phyloP scores from a whole-genome alignment of 164 flowering plant species.

The Amborella trichopoda region DNA sequence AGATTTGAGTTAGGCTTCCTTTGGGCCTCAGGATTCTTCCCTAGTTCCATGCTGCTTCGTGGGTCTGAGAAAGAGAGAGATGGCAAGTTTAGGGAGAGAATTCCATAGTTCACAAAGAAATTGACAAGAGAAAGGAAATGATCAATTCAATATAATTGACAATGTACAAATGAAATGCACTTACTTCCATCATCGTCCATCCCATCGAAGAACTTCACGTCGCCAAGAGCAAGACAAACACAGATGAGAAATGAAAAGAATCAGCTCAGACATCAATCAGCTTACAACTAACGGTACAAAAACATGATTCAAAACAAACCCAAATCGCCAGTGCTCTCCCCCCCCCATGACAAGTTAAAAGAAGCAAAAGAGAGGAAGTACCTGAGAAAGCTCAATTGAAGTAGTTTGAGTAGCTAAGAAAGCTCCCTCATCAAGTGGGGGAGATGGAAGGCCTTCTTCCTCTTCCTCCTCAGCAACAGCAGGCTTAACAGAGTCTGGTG shows the following conservation, averaged over 20 bases:
- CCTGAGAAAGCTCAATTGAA: conserved; percentile 69
- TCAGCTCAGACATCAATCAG: too few species aligned
- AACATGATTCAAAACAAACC: too few species aligned
- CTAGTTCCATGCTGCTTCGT: too few species aligned
- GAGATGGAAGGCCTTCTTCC: conserved; percentile 79
- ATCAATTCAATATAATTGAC: too few species aligned
- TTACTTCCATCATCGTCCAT: conserved; percentile 98
- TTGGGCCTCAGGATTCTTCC: too few species aligned
- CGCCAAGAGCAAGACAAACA: not conserved
- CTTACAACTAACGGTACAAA: too few species aligned
- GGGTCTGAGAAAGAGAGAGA: not conserved
- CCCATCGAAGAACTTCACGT: conserved; percentile 75
- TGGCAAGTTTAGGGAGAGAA: conserved; percentile 7
- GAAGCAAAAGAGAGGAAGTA: conserved; percentile 13
- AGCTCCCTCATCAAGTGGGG: conserved; percentile 75
- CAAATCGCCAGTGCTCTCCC: too few species aligned
- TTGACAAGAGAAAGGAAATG: conserved; percentile 17
- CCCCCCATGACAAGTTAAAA: too few species aligned
- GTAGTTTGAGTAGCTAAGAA: conserved; percentile 44
- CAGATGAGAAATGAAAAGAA: not conserved
- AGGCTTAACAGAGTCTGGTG: conserved; percentile 75
- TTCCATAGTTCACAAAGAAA: conserved; percentile 18
- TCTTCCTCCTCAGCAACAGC: conserved; percentile 47
- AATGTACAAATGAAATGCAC: too few species aligned
- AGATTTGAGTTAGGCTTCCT: too few species aligned